Base-by-base conservation (phyloP, 2,329 filamentous ascomycete species). In the Ophiostoma triangulosporum region DNA sequence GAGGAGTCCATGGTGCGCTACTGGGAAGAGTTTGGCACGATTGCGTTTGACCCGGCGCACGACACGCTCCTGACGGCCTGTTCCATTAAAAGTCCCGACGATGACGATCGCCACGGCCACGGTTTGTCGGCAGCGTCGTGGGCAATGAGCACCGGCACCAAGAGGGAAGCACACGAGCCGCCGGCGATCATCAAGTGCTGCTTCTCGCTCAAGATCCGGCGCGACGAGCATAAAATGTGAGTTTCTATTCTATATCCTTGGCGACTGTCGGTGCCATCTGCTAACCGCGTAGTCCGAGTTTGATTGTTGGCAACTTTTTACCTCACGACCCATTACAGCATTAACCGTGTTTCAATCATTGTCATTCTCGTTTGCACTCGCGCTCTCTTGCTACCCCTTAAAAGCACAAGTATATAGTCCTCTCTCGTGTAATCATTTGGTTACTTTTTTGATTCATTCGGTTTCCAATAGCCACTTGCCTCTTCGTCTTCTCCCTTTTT, bases 11-110 rank as follows among this genome's bases (percentile, higher is more conserved):
- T 95, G 57, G 93, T 97, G 53, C 87, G 88, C 62, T 98, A 98
- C 64, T 98, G 93, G 93, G 93, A 98, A 69, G 95, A 98, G 64
- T 98, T 98, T 64, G 90, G 91, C 50, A 91, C 89, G 5, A 97
- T 98, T 62, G 94, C 93, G 9, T 98, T 98, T 68, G 93, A 98
- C 64, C 81, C 84, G 54, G 83, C 81, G 9, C 93, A 97, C 65
- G 95, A 98, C 66, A 94, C 91, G 22, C 88, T 98, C 63, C 73
- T 98, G 60, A 98, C 93, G 22, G 91, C 87, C 60, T 98, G 93
- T 65, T 85, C 87, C 11, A 71, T 98, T 57, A 95, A 95, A 68
- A 90, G 83, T 60, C 90, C 87, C 3, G 79, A 81, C 58, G 75
- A 81, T 50, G 77, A 77, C 56, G 81, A 45, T 8, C 43, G 43